phyloP scores from a whole-genome alignment of 2,329 filamentous ascomycete species.

The Microsporum audouinii region DNA sequence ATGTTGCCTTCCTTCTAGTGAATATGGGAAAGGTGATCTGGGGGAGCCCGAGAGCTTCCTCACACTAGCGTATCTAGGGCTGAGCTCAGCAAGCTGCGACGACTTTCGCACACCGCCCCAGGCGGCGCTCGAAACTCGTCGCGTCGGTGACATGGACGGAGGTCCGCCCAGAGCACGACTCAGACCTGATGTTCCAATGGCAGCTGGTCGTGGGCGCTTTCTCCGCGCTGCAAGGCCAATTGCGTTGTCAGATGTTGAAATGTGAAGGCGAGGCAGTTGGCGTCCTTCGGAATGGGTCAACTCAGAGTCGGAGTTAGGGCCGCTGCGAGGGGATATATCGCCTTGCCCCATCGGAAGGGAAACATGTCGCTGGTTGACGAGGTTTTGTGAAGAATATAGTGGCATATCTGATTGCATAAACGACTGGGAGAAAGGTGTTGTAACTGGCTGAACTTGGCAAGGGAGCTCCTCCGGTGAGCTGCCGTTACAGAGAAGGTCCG shows the following conservation, averaged over 20 bases:
- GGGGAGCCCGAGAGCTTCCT: constrained; percentile 37
- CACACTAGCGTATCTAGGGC: constrained; percentile 36
- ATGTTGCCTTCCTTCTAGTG: constrained; percentile 33
- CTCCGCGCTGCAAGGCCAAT: constrained; percentile 37
- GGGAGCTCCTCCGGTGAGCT: not conserved
- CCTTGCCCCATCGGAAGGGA: not conserved
- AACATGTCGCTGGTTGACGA: not conserved
- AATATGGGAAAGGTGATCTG: constrained; percentile 37
- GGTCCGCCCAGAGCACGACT: constrained; percentile 17
- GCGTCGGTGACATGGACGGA: constrained; percentile 34
- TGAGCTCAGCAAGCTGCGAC: constrained; percentile 23
- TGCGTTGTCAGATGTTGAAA: constrained; percentile 25
- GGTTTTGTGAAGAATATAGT: not conserved
- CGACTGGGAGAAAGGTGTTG: not conserved
- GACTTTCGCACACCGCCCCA: constrained; percentile 32
- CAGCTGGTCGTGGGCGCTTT: constrained; percentile 37
- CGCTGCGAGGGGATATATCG: not conserved
- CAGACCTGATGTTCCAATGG: constrained; percentile 30
- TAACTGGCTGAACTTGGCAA: not conserved
- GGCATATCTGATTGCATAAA: not conserved
- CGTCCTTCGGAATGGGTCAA: not conserved
- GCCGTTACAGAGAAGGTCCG: not conserved
- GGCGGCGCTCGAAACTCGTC: constrained; percentile 5
- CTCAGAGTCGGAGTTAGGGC: not conserved
- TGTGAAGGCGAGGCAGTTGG: constrained; percentile 22